Evolutionary conservation across 2,329 filamentous ascomycete species (phyloP).

Genomic region (Ceratocystis diversiconidia): DNA sequence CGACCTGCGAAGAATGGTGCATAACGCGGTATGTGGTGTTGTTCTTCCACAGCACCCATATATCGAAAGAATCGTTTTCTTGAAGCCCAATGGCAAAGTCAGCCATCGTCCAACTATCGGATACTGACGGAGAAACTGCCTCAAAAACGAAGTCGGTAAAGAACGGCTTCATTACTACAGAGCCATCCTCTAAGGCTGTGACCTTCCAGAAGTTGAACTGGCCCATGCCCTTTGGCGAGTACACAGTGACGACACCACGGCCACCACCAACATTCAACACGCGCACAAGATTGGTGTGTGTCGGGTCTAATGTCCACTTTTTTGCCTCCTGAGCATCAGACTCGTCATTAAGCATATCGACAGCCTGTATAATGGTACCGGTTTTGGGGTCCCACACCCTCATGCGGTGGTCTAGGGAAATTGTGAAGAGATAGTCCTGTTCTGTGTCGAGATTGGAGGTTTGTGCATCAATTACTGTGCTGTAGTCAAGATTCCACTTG

Average conservation of each 20-base stretch:
- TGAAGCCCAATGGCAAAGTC: constrained; percentile 54
- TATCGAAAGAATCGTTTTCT: constrained; percentile 38
- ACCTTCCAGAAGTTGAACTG: constrained; percentile 88
- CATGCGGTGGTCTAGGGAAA: constrained; percentile 78
- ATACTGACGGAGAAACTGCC: constrained; percentile 55
- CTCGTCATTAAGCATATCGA: constrained; percentile 60
- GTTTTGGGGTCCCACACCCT: constrained; percentile 80
- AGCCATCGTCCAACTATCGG: constrained; percentile 64
- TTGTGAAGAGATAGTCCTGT: constrained; percentile 45
- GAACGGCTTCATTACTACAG: constrained; percentile 53
- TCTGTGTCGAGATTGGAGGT: constrained; percentile 38
- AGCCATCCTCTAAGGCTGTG: constrained; percentile 50
- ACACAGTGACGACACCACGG: constrained; percentile 54
- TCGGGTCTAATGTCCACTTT: constrained; percentile 67
- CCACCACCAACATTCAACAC: constrained; percentile 47
- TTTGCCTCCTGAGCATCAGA: constrained; percentile 51
- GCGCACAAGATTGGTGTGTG: constrained; percentile 61
- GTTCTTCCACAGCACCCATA: constrained; percentile 78
- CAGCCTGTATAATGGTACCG: constrained; percentile 60
- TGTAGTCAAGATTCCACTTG: constrained; percentile 50
- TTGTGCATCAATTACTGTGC: constrained; percentile 50
- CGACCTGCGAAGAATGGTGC: constrained; percentile 56
- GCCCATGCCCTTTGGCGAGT: constrained; percentile 73
- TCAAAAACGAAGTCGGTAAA: constrained; percentile 42
- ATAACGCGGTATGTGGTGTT: constrained; percentile 66